Conservation (phyloP, 2,329 filamentous ascomycete genomes). For the Verticillium dahliae region DNA sequence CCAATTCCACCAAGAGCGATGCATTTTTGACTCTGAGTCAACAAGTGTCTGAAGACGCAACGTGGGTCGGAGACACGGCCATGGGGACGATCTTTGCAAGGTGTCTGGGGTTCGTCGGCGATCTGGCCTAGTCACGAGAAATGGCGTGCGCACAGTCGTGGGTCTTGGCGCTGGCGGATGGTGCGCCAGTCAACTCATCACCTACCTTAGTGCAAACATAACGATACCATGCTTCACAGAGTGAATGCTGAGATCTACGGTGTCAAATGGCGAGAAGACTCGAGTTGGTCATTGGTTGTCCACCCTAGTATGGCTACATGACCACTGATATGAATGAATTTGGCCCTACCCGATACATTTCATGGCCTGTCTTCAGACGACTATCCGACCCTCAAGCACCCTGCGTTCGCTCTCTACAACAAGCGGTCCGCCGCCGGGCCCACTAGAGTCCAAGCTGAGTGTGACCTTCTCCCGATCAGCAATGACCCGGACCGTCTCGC, state of each 20-base stretch:
- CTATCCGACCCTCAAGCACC: constrained; percentile 25
- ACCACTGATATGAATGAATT: not conserved
- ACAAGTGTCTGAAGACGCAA: not conserved
- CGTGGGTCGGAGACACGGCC: not conserved
- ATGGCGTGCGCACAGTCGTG: not conserved
- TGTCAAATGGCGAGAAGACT: no score
- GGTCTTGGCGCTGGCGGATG: not conserved
- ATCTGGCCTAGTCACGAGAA: not conserved
- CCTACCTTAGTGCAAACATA: not conserved
- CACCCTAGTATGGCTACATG: no score
- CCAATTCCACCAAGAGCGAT: not conserved
- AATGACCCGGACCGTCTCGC: constrained; percentile 70
- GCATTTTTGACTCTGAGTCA: not conserved
- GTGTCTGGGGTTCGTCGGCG: not conserved
- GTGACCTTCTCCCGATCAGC: constrained; percentile 67
- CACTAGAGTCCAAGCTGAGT: constrained; percentile 63
- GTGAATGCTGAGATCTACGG: no score
- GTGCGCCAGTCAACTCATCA: not conserved
- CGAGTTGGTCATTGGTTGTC: no score
- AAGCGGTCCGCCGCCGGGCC: constrained; percentile 58
- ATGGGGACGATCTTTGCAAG: not conserved
- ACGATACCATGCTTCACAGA: no score
- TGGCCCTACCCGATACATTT: not conserved
- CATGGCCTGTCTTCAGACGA: constrained; percentile 19
- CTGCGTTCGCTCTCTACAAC: constrained; percentile 55